Base-by-base conservation (phyloP, 768 basidiomycete species). In the Phanerochaete sordida region DNA sequence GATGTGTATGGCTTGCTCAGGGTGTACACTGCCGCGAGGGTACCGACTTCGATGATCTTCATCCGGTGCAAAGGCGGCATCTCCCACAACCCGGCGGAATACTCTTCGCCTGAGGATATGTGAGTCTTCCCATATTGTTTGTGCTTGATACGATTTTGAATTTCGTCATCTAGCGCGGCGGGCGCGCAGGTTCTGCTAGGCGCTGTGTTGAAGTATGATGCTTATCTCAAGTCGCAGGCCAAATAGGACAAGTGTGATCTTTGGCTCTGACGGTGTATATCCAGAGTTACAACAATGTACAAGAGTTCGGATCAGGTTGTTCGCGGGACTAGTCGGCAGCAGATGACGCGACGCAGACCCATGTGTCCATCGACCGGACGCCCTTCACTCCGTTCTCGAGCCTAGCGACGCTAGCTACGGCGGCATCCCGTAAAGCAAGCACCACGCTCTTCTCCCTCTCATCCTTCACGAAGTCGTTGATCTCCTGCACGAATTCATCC, bases 361-460 rank as follows among this genome's bases (percentile, higher is more conserved):
- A 67, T 8, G 65, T 35, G 30, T 67, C 64, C 66, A 67, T 67
- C 9, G 62, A 59, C 12, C 45, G 53, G 15, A 67, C 56, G 15
- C 26, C 59, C 43, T 60, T 56, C 13, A 45, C 60, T 21, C 35
- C 59, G 11, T 24, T 19, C 19, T 43, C 62, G 33, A 58, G 27
- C 43, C 64, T 0, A 8, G 53, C 19, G 24, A 53, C 62, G 21
- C 61, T 62, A 26, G 55, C 65, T 31, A 56, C 46, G 11, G 62
- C 60, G 1, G 74, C 69, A 56, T 76, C 75, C 30, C 70, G 37
- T 62, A 76, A 59, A 1, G 75, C 74, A 8, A 69, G 44, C 3
- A 75, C 62, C n/a, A 73, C 66, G 0, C 63, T 65, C 56, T 62
- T 70, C 68, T 75, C 75, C 64, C 69, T 62, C 55, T 72, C 74